A percentile compares a stretch with the other conserved stretches of the same genome.
These are phyloP conservation scores for Nigrograna mackinnonii DNA, from an alignment of 2,329 filamentous ascomycete genomes.

Conservation along the genomic window DNA sequence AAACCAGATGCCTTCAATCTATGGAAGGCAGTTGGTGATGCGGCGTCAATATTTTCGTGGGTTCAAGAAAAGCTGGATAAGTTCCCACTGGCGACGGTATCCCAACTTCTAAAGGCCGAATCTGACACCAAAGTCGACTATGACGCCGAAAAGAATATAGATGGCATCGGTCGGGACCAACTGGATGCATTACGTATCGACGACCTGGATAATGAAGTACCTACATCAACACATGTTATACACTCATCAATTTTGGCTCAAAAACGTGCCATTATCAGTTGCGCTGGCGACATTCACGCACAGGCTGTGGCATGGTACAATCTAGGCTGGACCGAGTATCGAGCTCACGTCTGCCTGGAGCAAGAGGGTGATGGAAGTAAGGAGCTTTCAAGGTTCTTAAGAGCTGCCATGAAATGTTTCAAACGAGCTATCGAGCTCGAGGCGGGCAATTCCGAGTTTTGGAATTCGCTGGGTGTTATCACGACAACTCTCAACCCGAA, in stretches of 20 bases:
- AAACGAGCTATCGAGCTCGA: slow-evolving; percentile 96
- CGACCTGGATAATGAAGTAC: slow-evolving; percentile 2
- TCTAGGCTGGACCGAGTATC: slow-evolving; percentile 89
- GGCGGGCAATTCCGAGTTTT: slow-evolving; percentile 92
- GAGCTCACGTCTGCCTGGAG: slow-evolving; percentile 71
- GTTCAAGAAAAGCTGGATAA: slow-evolving; percentile 69
- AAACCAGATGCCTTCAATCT: slow-evolving; percentile 82
- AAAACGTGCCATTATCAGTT: slow-evolving; percentile 80
- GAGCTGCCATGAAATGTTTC: slow-evolving; percentile 84
- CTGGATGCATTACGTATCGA: slow-evolving; percentile 25
- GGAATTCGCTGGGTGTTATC: slow-evolving; percentile 92
- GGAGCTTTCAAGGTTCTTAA: slow-evolving; percentile 69
- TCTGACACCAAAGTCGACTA: slow-evolving; percentile 55
- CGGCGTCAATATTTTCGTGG: slow-evolving; percentile 80
- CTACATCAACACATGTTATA: slow-evolving; percentile 52
- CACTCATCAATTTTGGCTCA: slow-evolving; percentile 80
- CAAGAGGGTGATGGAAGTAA: slow-evolving; percentile 26
- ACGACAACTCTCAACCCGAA: slow-evolving; percentile 84
- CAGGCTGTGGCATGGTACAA: slow-evolving; percentile 98
- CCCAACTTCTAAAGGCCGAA: slow-evolving; percentile 58
- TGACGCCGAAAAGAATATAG: slow-evolving; percentile 68
- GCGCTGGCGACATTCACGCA: slow-evolving; percentile 76
- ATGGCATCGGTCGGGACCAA: slow-evolving; percentile 59
- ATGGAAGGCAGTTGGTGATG: slow-evolving; percentile 91
- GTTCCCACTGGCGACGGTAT: slow-evolving; percentile 64